Base-by-base conservation (phyloP, 2,329 filamentous ascomycete species). In the Neopestalotiopsis rosae region DNA sequence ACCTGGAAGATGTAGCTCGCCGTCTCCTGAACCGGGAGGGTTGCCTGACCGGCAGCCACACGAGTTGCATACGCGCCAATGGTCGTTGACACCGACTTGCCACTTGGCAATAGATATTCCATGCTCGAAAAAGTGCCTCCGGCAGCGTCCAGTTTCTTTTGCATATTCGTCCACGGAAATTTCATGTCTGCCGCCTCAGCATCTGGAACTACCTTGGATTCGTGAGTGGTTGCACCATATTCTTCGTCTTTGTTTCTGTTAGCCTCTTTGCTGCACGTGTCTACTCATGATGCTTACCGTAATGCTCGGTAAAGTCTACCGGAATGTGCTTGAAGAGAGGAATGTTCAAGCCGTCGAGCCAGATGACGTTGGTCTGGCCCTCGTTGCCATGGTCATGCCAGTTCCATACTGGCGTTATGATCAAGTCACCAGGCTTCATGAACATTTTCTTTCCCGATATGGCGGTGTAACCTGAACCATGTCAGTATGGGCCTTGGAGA, bases 301-400 rank as follows among this genome's bases (percentile, higher is more conserved):
- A 87, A 68, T 86, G 83, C 76, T 88, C 82, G 4, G 84, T 84
- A 71, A 88, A 88, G 71, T 88, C 83, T 1, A 87, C 83, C 0
- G 85, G 86, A 56, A 85, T 84, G 70, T 85, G 81, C 7, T 78
- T 76, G 69, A 86, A 88, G 56, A 79, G 79, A 0, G 87, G 87
- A 59, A 88, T 75, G 73, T 88, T 84, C 0, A 89, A 78, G 1
- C 83, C 85, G 71, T 89, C 87, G 1, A 89, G 81, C 87, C 87
- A 89, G 67, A 89, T 86, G 81, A 88, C 85, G 0, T 85, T 85
- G 0, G 81, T 82, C 0, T 79, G 79, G 0, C 85, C 84, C 30
- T 88, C 84, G 58, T 88, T 88, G 17, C 86, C 86, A 69, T 88
- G 86, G 71, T 88, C 86, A 69, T 87, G 85, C 81, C 84, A 88